Conservation (phyloP, 257 asterid genomes). For the Salvia rosmarinus region DNA sequence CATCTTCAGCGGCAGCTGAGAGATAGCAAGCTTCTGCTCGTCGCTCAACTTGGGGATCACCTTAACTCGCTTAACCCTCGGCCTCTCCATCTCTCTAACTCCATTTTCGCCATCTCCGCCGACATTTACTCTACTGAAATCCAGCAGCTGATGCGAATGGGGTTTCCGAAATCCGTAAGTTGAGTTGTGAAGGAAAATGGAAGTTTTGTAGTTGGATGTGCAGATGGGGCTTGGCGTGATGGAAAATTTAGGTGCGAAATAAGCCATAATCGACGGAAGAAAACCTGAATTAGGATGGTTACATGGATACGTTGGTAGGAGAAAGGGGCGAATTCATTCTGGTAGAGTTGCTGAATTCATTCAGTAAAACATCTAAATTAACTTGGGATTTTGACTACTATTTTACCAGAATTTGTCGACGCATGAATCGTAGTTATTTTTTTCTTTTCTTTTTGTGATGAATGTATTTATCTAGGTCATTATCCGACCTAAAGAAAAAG, state of each 20-base stretch:
- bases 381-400: neutral
- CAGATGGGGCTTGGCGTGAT: slow-evolving; percentile 34
- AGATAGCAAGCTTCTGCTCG: slow-evolving; percentile 57
- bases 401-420: neutral
- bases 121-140: slow-evolving; percentile 28
- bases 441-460: no score
- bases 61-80: slow-evolving; percentile 54
- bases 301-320: neutral
- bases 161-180: slow-evolving; percentile 29
- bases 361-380: neutral
- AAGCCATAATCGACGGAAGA: slow-evolving; percentile 31
- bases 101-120: slow-evolving; percentile 38
- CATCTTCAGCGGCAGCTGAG: slow-evolving; percentile 64
- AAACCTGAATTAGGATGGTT: slow-evolving; percentile 1
- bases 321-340: neutral
- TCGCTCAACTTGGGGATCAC: slow-evolving; percentile 47
- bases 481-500: no score
- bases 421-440: no score
- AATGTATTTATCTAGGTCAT: no score
- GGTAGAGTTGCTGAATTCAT: neutral
- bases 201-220: neutral
- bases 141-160: slow-evolving; percentile 20
- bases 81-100: slow-evolving; percentile 39
- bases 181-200: slow-evolving; percentile 11
- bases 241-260: slow-evolving; percentile 29